Percentiles rank a stretch among this genome's conserved stretches.
These are phyloP conservation scores for Lentithecium fluviatile DNA, from an alignment of 495 filamentous ascomycete genomes.

Conservation along the genomic window DNA sequence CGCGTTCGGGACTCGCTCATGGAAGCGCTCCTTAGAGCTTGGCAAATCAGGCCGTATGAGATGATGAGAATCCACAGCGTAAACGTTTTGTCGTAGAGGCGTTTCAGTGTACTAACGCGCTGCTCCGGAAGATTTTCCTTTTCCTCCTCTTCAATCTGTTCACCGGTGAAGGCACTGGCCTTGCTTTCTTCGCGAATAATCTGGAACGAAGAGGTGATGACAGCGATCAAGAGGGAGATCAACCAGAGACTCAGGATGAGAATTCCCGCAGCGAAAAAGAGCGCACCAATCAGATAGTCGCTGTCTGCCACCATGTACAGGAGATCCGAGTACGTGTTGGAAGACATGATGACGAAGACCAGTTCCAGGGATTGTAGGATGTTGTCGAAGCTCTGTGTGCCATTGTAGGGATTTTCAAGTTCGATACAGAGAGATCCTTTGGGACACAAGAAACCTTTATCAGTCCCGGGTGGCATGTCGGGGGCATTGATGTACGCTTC, in stretches of 20 bases:
- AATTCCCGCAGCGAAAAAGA: constrained; percentile 76
- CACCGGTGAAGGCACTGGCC: constrained; percentile 83
- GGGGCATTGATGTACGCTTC: constrained; percentile 61
- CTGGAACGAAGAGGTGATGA: constrained; percentile 98
- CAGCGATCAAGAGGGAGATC: constrained; percentile 92
- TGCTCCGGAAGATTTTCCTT: constrained; percentile 40
- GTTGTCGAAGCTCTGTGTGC: constrained; percentile 92
- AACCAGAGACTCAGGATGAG: constrained; percentile 96
- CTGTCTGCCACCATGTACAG: constrained; percentile 90
- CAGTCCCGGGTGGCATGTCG: constrained; percentile 39
- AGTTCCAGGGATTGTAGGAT: constrained; percentile 86
- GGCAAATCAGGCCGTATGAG: constrained; percentile 68
- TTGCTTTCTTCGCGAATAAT: constrained; percentile 96
- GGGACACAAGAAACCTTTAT: constrained; percentile 93
- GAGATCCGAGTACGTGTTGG: constrained; percentile 92
- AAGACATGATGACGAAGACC: constrained; percentile 98
- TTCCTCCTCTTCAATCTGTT: constrained; percentile 55
- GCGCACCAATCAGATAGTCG: constrained; percentile 79
- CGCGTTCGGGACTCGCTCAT: constrained; percentile 60
- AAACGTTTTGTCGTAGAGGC: constrained; percentile 66
- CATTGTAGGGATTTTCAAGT: constrained; percentile 74
- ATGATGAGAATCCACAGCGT: constrained; percentile 84
- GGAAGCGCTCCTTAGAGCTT: constrained; percentile 68
- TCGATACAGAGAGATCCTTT: constrained; percentile 77
- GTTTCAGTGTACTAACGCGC: constrained; percentile 59